phyloP scores from a whole-genome alignment of 805 yeast genomes.

The Saturnispora bothae region DNA sequence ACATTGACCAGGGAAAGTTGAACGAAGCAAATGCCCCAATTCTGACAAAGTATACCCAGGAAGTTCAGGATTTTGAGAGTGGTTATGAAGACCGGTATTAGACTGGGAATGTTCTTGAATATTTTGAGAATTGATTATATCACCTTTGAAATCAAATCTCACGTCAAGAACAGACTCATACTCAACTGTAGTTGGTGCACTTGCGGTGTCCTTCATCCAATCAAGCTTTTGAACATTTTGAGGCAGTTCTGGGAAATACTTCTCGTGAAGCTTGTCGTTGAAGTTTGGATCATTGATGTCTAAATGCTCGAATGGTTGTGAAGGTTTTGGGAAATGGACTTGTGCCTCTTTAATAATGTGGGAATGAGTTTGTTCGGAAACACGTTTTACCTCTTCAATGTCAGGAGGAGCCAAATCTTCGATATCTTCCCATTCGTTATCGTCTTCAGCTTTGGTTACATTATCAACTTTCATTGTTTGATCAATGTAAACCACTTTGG shows the following conservation, averaged over 20 bases:
- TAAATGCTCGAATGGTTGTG: conserved; percentile 21
- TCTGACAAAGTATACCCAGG: conserved; percentile 91
- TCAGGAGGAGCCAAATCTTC: conserved; percentile 30
- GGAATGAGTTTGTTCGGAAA: conserved; percentile 28
- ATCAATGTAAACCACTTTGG: conserved; percentile 23
- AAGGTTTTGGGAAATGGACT: conserved; percentile 61
- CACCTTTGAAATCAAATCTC: conserved; percentile 83
- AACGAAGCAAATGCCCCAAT: conserved; percentile 66
- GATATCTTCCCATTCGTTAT: conserved; percentile 30
- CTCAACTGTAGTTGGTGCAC: conserved; percentile 31
- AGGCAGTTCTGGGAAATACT: conserved; percentile 85
- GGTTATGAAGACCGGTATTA: conserved; percentile 76
- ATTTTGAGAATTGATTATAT: conserved; percentile 40
- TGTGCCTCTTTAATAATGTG: conserved; percentile 25
- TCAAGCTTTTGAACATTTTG: conserved; percentile 69
- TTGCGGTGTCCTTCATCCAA: conserved; percentile 75
- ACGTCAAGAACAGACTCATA: conserved; percentile 53
- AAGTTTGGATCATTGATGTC: conserved; percentile 74
- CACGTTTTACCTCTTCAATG: conserved; percentile 31
- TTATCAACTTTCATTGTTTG: conserved; percentile 8
- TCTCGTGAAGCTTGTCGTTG: conserved; percentile 65
- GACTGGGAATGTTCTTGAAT: conserved; percentile 10
- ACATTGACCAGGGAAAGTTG: conserved; percentile 75
- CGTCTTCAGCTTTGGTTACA: conserved; percentile 31
- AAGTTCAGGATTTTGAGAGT: conserved; percentile 73